A percentile compares a stretch with the other conserved stretches of the same genome.
phyloP scores from a whole-genome alignment of 2,329 filamentous ascomycete species.

The Xylariaceae sp. region DNA sequence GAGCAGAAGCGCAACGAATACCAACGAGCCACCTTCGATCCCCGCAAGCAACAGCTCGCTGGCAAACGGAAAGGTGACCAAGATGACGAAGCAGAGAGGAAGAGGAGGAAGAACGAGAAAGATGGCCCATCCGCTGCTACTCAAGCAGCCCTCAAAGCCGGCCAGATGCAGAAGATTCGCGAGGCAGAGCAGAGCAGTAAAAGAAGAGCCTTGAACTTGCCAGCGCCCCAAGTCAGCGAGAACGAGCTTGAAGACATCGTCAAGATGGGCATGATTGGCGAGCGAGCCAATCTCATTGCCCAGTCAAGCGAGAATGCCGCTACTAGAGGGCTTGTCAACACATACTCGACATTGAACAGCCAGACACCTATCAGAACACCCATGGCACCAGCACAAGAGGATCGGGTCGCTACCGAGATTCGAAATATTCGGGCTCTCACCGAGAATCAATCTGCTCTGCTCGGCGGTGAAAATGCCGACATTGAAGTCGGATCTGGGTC shows the following conservation, averaged over 20 bases:
- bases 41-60: slow-evolving; percentile 81
- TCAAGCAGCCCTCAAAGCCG: slow-evolving; percentile 86
- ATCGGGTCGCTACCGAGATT: slow-evolving; percentile 94
- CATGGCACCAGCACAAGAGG: slow-evolving; percentile 84
- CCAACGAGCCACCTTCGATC: slow-evolving; percentile 82
- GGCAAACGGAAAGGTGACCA: slow-evolving; percentile 92
- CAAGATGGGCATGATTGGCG: slow-evolving; percentile 95
- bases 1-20: slow-evolving; percentile 78
- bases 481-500: slow-evolving; percentile 77
- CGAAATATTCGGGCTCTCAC: slow-evolving; percentile 88
- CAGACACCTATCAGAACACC: slow-evolving; percentile 89
- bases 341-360: slow-evolving; percentile 77
- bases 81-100: slow-evolving; percentile 76
- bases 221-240: slow-evolving; percentile 87
- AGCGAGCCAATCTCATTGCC: slow-evolving; percentile 73
- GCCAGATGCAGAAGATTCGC: slow-evolving; percentile 87
- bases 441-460: slow-evolving; percentile 85
- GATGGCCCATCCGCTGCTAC: slow-evolving; percentile 71
- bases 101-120: slow-evolving; percentile 87
- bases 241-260: slow-evolving; percentile 94
- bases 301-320: slow-evolving; percentile 77
- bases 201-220: slow-evolving; percentile 75
- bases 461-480: slow-evolving; percentile 91
- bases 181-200: slow-evolving; percentile 98
- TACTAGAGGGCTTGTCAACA: slow-evolving; percentile 79